A percentile compares a stretch with the other conserved stretches of the same genome.
Conservation (phyloP, 2,329 filamentous ascomycete species). For the Colletotrichum liaoningense region DNA sequence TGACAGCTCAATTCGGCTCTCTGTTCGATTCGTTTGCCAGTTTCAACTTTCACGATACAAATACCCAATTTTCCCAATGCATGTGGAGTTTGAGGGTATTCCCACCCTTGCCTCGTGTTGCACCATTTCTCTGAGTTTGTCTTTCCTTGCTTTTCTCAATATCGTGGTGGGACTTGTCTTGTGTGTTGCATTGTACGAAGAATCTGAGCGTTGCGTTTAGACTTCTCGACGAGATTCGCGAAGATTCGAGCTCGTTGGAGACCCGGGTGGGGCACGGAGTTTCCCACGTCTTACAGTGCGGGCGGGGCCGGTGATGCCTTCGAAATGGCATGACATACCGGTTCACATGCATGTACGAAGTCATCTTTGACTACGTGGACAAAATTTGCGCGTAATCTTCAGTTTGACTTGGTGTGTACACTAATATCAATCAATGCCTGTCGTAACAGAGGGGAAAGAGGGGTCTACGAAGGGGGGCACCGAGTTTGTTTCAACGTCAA, state of each 20-base stretch:
- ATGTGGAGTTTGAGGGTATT: conserved; percentile 15
- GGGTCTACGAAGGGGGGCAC: neutral
- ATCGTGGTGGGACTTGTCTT: neutral
- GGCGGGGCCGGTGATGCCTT: neutral
- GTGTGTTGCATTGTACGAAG: neutral
- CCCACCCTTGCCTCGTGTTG: neutral
- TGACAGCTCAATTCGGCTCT: neutral
- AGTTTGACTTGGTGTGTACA: too few species aligned
- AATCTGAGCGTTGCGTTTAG: neutral
- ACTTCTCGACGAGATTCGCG: conserved; percentile 22
- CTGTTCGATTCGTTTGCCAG: neutral
- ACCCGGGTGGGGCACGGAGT: conserved; percentile 10
- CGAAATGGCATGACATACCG: neutral
- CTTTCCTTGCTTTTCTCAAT: too few species aligned
- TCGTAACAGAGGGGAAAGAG: neutral
- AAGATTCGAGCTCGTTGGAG: conserved; percentile 23
- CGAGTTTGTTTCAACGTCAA: conserved; percentile 29
- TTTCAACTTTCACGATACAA: neutral
- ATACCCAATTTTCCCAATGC: neutral
- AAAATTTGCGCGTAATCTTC: neutral
- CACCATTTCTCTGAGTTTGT: too few species aligned
- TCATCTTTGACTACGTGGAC: neutral
- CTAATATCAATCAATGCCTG: neutral
- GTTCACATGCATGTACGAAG: neutral
- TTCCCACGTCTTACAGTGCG: neutral